Evolutionary conservation across 2,329 filamentous ascomycete genomes (phyloP), one percentile per base, ranked within the genome.

Genomic region (Fusarium nygamai): DNA sequence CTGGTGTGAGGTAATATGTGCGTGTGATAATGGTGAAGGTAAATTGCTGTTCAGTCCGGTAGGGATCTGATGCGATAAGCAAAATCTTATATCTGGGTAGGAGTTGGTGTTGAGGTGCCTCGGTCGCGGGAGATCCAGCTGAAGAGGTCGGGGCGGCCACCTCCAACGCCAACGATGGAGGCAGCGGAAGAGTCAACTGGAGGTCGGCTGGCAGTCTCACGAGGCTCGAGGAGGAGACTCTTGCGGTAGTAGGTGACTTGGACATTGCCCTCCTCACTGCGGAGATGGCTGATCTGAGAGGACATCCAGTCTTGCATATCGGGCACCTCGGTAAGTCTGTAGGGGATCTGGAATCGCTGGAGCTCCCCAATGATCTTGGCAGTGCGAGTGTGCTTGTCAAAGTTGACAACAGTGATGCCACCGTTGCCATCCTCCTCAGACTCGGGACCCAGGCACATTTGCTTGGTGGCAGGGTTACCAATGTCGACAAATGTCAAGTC

Each of bases 401-500:
- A 98, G 84, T 99, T 99, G 87, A 99, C 94, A 38, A 98, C 94
- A 0, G 91, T 91, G 78, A 94, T 88, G 33, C 91, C 89, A 22
- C 90, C 88, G 20, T 91, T 88, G 39, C 90, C 88, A 36, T 91
- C 88, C n/a, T 93, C 90, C 20, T 87, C 86, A 12, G 86, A 85
- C 80, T 88, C 82, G 29, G 76, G 76, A 31, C 83, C 83, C 8
- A 85, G 81, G 10, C 82, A 83, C 27, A 97, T 89, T 78, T 92
- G 92, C 78, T 96, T 94, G 6, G 92, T 95, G 10, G 94, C 90
- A 39, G 94, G 93, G 82, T 98, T 98, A 71, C 96, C 96, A 73
- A 96, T 95, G 80, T 98, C 95, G 62, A 98, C 93, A 83, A 99
- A 98, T 0, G 95, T 98, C 65, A 99, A 87, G 80, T 99, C 96